Conservation (phyloP, 169 alveolate species). For the Eimeria brunetti region DNA sequence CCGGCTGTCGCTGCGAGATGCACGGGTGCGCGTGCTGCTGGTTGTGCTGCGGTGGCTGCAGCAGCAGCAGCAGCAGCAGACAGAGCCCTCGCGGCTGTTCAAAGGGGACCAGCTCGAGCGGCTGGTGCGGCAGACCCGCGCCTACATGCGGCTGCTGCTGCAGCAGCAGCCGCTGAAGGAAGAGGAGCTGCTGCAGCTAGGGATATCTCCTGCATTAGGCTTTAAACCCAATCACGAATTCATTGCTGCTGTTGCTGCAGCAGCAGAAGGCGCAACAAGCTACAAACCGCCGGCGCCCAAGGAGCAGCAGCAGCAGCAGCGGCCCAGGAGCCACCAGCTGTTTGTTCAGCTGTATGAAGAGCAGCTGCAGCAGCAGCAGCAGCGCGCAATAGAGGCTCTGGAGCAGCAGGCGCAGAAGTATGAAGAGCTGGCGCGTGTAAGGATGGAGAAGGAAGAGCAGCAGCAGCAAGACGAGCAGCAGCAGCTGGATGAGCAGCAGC, state of each 20-base stretch:
- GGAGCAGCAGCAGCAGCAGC: conserved; percentile 63
- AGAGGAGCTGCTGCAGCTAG: conserved; percentile 69
- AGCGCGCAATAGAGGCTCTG: not conserved
- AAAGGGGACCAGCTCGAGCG: conserved; percentile 80
- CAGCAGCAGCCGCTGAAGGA: conserved; percentile 75
- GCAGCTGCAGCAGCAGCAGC: conserved; percentile 72
- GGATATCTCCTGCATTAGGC: conserved; percentile 69
- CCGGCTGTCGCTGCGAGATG: conserved; percentile 82
- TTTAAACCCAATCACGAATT: conserved; percentile 56
- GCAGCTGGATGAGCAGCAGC: conserved; percentile 22
- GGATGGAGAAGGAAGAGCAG: conserved; percentile 29
- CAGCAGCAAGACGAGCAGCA: conserved; percentile 30
- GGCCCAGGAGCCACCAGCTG: conserved; percentile 42
- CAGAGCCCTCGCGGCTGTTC: conserved; percentile 78
- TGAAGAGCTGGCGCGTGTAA: conserved; percentile 28
- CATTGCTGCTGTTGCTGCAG: conserved; percentile 69
- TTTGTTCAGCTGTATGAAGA: conserved; percentile 63
- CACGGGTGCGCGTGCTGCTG: conserved; percentile 84
- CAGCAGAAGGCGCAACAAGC: conserved; percentile 32
- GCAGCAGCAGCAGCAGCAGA: conserved; percentile 82
- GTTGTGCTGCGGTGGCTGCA: conserved; percentile 85
- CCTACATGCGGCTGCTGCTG: conserved; percentile 83
- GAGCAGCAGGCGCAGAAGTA: conserved; percentile 40
- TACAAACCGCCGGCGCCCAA: conserved; percentile 23
- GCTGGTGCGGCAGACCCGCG: conserved; percentile 82